phyloP scores from a whole-genome alignment of 2,329 filamentous ascomycete genomes.

The Zymoseptoria crescenta region DNA sequence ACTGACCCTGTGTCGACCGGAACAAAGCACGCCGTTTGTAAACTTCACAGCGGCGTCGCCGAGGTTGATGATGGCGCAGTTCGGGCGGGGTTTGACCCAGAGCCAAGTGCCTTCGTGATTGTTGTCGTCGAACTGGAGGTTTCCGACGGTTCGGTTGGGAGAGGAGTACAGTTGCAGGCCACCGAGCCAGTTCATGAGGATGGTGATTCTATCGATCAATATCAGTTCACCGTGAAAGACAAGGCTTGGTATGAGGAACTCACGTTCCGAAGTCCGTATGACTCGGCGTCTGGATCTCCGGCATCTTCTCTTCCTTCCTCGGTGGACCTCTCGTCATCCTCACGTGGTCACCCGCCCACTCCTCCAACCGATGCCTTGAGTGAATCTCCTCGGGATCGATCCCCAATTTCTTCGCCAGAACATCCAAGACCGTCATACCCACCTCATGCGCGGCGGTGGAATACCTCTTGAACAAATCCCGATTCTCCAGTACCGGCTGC shows the following conservation, averaged over 20 bases:
- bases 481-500: constrained; percentile 18
- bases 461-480: constrained; percentile 36
- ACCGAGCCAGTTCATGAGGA: constrained; percentile 51
- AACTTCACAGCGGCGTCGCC: constrained; percentile 43
- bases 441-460: constrained; percentile 40
- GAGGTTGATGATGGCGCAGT: constrained; percentile 42
- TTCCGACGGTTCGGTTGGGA: constrained; percentile 15
- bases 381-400: constrained; percentile 37
- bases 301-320: constrained; percentile 30
- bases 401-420: constrained; percentile 40
- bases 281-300: constrained; percentile 29
- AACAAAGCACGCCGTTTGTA: constrained; percentile 36
- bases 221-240: background rate
- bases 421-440: constrained; percentile 38
- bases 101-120: constrained; percentile 36
- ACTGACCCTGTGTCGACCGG: constrained; percentile 44
- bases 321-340: constrained; percentile 46
- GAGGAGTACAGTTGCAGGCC: constrained; percentile 43
- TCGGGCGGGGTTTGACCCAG: constrained; percentile 45
- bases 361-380: constrained; percentile 38
- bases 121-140: constrained; percentile 13
- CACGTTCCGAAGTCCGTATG: constrained; percentile 49
- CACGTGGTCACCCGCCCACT: constrained; percentile 44
- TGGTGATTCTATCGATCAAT: constrained; percentile 36
- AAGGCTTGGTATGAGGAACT: background rate